phyloP scores from a whole-genome alignment of 305 asterid species.

The Rubia balearica region DNA sequence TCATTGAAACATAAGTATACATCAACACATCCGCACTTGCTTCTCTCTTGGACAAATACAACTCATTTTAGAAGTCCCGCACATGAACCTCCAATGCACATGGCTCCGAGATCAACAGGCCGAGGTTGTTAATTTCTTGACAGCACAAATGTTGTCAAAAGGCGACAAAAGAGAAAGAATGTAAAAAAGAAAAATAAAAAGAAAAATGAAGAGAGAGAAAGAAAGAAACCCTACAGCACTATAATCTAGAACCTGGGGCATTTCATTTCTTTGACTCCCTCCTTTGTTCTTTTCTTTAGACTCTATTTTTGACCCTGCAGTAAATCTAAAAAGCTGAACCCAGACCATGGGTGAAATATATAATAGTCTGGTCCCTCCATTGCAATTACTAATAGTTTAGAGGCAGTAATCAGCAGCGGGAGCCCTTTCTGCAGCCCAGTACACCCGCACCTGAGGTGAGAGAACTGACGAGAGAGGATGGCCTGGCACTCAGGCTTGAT shows the following conservation, averaged over 20 bases:
- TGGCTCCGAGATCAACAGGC: slow-evolving; percentile 21
- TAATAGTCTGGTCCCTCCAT: neutral
- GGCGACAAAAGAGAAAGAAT: neutral
- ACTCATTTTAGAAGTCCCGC: slow-evolving; percentile 9
- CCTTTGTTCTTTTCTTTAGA: slow-evolving; percentile 13
- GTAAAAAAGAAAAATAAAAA: neutral
- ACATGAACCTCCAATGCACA: slow-evolving; percentile 9
- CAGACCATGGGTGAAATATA: slow-evolving; percentile 6
- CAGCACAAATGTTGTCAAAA: slow-evolving; percentile 14
- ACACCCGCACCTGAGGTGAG: slow-evolving; percentile 46
- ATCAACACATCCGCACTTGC: slow-evolving; percentile 30
- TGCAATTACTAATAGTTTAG: neutral
- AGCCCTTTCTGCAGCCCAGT: slow-evolving; percentile 43
- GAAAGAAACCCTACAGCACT: slow-evolving; percentile 16
- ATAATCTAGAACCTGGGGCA: slow-evolving; percentile 10
- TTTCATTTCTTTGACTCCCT: slow-evolving; percentile 13
- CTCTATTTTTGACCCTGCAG: neutral
- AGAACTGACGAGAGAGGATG: slow-evolving; percentile 43
- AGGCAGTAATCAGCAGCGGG: slow-evolving; percentile 32
- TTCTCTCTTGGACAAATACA: slow-evolving; percentile 14
- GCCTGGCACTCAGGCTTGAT: slow-evolving; percentile 60
- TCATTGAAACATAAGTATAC: neutral
- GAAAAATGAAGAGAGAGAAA: neutral
- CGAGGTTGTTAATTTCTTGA: slow-evolving; percentile 30
- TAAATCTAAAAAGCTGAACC: slow-evolving; percentile 13